Evolutionary conservation across 768 basidiomycete genomes (phyloP), one percentile per base, ranked within the genome.

Genomic region (Hortiboletus flavorubellus): DNA sequence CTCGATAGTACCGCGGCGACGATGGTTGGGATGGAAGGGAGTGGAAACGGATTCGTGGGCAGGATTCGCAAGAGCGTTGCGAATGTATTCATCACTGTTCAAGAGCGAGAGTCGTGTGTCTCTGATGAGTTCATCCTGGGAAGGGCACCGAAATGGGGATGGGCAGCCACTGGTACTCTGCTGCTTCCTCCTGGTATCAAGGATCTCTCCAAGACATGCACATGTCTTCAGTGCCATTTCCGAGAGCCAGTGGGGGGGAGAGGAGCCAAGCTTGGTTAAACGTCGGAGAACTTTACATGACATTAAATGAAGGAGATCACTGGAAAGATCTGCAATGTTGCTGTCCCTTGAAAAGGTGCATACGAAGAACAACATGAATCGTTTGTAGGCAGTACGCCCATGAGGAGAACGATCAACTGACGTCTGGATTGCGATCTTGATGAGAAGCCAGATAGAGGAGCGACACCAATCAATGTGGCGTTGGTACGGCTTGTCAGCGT

Each of bases 321-420:
- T 67, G 5, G 56, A 42, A 35, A 59, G 44, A n/a, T 59, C 16
- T 0, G 5, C 4, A 2, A 56, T 39, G 2, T 64, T 47, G 2
- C 66, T 68, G 2, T 62, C 21, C 11, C 56, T 49, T 4, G 76
- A 54, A 2, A 66, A 42, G 23, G 57, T 43, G 2, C 71, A 61
- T 33, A 75, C 54, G 49, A 80, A 65, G 49, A 73, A 80, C 2
- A 76, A 52, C 60, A 80, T 73, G 64, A 83, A 83, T 9, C 37
- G 11, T 49, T 82, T 83, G 66, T 83, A 83, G 1, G 61, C 64
- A 8, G 40, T 40, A 14, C 53, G 8, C 18, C 55, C 57, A 34
- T 54, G 52, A 46, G 41, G 26, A 10, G 45, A 49, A 5, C 53
- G 48, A 49, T 50, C 35, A 4, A 69, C 23, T 0, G 67, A 53